Evolutionary conservation across 176 grass and related monocot genomes (phyloP).

Genomic region (Oryza meyeriana): DNA sequence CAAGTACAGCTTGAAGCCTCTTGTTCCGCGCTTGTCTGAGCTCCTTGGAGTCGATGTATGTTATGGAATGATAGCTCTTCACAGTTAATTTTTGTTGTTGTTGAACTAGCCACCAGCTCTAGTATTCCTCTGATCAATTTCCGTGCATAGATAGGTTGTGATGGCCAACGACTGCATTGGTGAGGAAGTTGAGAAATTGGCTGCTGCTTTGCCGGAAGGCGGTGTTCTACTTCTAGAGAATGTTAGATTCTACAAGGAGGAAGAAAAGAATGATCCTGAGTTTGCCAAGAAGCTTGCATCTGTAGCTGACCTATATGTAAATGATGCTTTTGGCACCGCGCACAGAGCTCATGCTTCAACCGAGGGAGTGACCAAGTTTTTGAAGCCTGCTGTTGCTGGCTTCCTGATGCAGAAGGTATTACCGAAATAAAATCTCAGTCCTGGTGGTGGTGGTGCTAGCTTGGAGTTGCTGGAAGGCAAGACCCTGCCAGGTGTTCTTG

Average conservation of each 20-base stretch:
- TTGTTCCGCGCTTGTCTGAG: constrained; percentile 87
- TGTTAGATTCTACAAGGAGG: constrained; percentile 93
- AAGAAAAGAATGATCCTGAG: constrained; percentile 95
- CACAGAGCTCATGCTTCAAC: constrained; percentile 96
- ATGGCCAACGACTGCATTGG: constrained; percentile 89
- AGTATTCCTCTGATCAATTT: not conserved
- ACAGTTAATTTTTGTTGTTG: not conserved
- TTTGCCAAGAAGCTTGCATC: constrained; percentile 92
- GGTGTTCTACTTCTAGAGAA: constrained; percentile 96
- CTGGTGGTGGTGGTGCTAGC: constrained; percentile 70
- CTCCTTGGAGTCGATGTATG: constrained; percentile 84
- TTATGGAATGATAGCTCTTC: not conserved
- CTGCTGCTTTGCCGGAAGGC: constrained; percentile 67
- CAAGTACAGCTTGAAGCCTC: constrained; percentile 96
- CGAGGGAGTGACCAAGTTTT: constrained; percentile 87
- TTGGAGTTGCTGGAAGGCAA: constrained; percentile 95
- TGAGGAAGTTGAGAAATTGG: constrained; percentile 79
- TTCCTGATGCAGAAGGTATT: constrained; percentile 99
- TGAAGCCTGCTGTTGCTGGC: constrained; percentile 90
- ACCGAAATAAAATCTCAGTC: not conserved
- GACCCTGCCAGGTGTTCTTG: constrained; percentile 85
- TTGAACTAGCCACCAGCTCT: not conserved
- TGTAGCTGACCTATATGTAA: constrained; percentile 93
- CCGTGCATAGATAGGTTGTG: constrained; percentile 54
- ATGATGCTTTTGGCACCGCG: constrained; percentile 86